Conservation (phyloP, 495 filamentous ascomycete species). For the Hypoxylon perforatum region DNA sequence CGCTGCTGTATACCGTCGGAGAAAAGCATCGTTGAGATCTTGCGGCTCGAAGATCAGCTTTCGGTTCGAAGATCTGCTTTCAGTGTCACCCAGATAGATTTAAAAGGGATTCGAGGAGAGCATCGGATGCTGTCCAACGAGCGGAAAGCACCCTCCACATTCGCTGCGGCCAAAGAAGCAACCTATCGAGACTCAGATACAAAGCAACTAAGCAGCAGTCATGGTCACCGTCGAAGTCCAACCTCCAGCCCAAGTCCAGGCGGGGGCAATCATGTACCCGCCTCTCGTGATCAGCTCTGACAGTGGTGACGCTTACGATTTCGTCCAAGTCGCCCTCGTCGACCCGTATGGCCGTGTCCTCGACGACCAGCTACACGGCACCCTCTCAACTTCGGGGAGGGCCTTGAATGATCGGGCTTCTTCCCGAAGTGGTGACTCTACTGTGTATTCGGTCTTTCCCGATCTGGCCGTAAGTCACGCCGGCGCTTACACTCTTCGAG, state of each 20-base stretch:
- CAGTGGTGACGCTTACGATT: slow-evolving; percentile 32
- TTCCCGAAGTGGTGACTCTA: slow-evolving; percentile 28
- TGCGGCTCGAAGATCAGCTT: slow-evolving; percentile 15
- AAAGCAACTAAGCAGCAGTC: slow-evolving; percentile 10
- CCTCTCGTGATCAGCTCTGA: slow-evolving; percentile 36
- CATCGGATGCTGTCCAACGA: not conserved
- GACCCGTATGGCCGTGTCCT: slow-evolving; percentile 36
- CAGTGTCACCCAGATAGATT: slow-evolving; percentile 30
- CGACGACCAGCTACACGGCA: slow-evolving; percentile 35
- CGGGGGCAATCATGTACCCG: slow-evolving; percentile 34
- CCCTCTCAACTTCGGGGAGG: slow-evolving; percentile 23
- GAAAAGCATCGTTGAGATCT: slow-evolving; percentile 8
- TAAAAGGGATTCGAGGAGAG: slow-evolving; percentile 16
- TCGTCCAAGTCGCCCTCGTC: slow-evolving; percentile 30
- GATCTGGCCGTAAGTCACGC: slow-evolving; percentile 31
- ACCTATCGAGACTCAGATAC: slow-evolving; percentile 12
- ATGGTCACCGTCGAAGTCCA: slow-evolving; percentile 40
- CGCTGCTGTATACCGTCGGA: not conserved
- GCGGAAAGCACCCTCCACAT: slow-evolving; percentile 11
- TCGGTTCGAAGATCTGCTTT: slow-evolving; percentile 9
- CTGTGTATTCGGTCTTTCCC: slow-evolving; percentile 30
- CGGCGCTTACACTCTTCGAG: slow-evolving; percentile 25
- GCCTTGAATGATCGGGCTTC: slow-evolving; percentile 19
- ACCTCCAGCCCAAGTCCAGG: slow-evolving; percentile 33
- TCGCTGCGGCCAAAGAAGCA: slow-evolving; percentile 16